Evolutionary conservation across 805 yeast species (phyloP).

Genomic region (Pichia scutulata): DNA sequence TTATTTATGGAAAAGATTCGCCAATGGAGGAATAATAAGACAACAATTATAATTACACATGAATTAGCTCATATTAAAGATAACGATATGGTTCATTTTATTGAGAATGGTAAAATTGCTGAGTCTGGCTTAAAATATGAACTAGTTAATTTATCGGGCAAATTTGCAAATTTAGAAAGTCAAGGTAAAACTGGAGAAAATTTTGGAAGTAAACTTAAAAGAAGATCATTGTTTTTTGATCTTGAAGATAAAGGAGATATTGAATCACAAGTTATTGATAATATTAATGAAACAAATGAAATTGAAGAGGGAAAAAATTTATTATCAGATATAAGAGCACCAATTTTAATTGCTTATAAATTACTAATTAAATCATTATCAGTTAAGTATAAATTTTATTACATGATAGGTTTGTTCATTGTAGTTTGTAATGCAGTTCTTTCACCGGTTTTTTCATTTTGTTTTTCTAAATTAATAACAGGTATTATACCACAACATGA

Average conservation of each 20-base stretch:
- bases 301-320: neutral
- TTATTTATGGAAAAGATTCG: constrained; percentile 44
- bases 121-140: constrained; percentile 36
- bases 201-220: neutral
- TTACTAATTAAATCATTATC: constrained; percentile 4
- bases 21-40: constrained; percentile 53
- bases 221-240: constrained; percentile 1
- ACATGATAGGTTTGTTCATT: constrained; percentile 44
- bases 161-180: constrained; percentile 11
- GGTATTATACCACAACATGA: constrained; percentile 46
- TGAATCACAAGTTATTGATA: neutral
- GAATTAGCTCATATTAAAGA: constrained; percentile 50
- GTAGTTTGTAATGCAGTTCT: constrained; percentile 53
- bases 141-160: constrained; percentile 19
- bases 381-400: constrained; percentile 12
- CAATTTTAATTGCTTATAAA: constrained; percentile 7
- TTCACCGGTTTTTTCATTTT: constrained; percentile 73
- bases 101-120: constrained; percentile 52
- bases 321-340: constrained; percentile 7
- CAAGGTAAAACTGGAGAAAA: neutral
- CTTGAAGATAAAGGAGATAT: neutral
- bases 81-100: constrained; percentile 45
- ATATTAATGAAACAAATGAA: neutral
- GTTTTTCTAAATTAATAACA: constrained; percentile 60
- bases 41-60: constrained; percentile 81